Base-by-base conservation (phyloP, 78 protist species). In the Speleostelium caveatum region DNA sequence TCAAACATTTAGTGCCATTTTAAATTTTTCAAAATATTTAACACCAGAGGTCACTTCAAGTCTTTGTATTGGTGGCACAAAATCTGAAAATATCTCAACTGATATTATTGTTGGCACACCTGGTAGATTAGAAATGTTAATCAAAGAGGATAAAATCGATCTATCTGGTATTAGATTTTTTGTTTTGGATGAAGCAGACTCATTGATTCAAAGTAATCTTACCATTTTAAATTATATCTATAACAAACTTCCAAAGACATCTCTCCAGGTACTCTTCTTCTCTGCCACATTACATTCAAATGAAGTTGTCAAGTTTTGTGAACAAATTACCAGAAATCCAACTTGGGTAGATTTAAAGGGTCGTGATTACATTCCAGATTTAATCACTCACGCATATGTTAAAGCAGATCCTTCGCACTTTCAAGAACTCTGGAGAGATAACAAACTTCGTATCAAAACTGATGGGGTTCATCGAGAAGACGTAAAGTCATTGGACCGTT, bases 281-380 rank as follows among this genome's bases (percentile, higher is more conserved):
- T 92, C 96, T 2, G 98, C 98, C 16, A 97, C 98, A 30, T 90
- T 97, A 7, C 98, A 97, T 66, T 38, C 96, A 2, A 39, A 33
- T 6, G 71, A 49, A 19, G 94, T 96, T 17, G 14, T 62, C 5
- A 28, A 59, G 22, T 86, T 91, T 41, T 63, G 88, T 10, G 87
- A 59, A 62, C 75, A 85, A 42, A 59, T 95, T 10, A 77, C 75
- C n/a, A 67, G 45, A 28, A 55, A 39, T 41, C 96, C 98, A 32
- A 58, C 85, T 3, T 96, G 98, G 99, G 97, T 96, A 19, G 99
- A 97, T 63, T 93, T 96, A 35, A 97, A 97, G 35, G 98, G 97
- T 26, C 73, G 66, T 35, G 97, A 95, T 53, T 41, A 32, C 36
- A 92, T 97, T 12, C 98, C 98, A 17, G 96, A 83, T 73, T 62